Base-by-base conservation (phyloP, 371 early-diverging fungal genomes). In the Mortierella sp. region DNA sequence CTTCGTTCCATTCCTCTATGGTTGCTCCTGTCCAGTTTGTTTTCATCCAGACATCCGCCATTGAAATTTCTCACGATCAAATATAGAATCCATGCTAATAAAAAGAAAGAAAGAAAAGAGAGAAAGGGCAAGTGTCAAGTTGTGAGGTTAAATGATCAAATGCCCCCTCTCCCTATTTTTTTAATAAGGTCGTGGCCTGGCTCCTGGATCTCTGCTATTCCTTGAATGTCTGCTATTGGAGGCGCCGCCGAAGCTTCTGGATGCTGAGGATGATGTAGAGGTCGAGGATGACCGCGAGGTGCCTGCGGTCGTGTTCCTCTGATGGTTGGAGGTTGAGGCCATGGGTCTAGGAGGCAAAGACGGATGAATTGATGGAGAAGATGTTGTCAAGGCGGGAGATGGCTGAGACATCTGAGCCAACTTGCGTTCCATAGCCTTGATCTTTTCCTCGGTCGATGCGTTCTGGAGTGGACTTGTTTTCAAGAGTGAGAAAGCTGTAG, bases 351-450 rank as follows among this genome's bases (percentile, higher is more conserved):
- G 55, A 26, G 66, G 70, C 44, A 75, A 53, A 7, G 83, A 82
- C 4, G 74, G 25, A 23, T 73, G 76, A 4, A 30, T 46, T 6
- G 72, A 60, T 11, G 57, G 45, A 2, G 67, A 23, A 7, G 67
- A 30, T 48, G 29, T 11, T 53, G 50, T 53, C 28, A 68, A 44
- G 3, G 52, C 50, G 56, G 66, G 37, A 9, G 37, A 19, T 2
- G 82, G 64, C 37, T 66, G 52, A 58, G 80, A 45, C 67, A 87
- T 79, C 37, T 83, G 74, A 7, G 87, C 89, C 18, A 91, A 69
- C 57, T 91, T 91, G 19, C 77, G 79, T 64, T 91, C 91, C 64
- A 91, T 84, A 0, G 91, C 90, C 53, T 80, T 75, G 48, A 91
- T 91, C 64, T 87, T 91, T 61, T 87, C 85, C 58, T 90, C 83